Base-by-base conservation (phyloP, 163 green algal genomes). In the Scenedesmus sp. region DNA sequence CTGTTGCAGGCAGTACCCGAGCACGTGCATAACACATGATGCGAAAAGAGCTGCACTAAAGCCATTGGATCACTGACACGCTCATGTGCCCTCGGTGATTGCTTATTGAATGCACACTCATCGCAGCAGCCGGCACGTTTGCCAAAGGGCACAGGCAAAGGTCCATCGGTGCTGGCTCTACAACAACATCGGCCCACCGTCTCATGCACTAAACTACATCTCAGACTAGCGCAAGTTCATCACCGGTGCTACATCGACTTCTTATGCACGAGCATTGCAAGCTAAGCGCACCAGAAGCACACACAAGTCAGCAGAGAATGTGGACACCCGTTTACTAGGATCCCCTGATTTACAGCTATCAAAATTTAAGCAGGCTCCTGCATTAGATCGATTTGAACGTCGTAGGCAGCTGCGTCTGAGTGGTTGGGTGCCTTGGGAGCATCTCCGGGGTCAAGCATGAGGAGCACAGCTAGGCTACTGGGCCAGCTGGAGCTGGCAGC, bases 381-480 rank as follows among this genome's bases (percentile, higher is more conserved):
- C 15, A 4, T 76, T 34, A 10, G 16, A 7, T 1, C 26, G 16
- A 26, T 18, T 34, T 18, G 2, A 18, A 26, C 26, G 2, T 23
- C 62, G 62, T 20, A 70, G 34, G 62, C 62, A 23, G 9, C 9
- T 20, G 12, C 62, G 12, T 23, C 12, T 13, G 26, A 18, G 16
- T 34, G 66, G 8, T 26, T 7, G 2, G 4, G 16, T 34, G 66
- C 13, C 66, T 76, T 16, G 1, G 66, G 6, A 34, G 16, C 66
- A 70, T 26, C 15, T 76, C 23, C 6, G 23, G 1, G 46, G 3
- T 23, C 23, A 77, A 52, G 18, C 26, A 89, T 89, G 84, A 79
- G 84, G 23, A 89, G 84, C 60, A 34, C 60, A 81, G 23, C 12
- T 18, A 52, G 84, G 62, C 34, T 89, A 23, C 84, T 89, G 18